Percentiles rank a stretch among this genome's conserved stretches.
Conservation (phyloP, 1,139 yeast genomes). For the Hyphopichia wangnamkhiaoensis region DNA sequence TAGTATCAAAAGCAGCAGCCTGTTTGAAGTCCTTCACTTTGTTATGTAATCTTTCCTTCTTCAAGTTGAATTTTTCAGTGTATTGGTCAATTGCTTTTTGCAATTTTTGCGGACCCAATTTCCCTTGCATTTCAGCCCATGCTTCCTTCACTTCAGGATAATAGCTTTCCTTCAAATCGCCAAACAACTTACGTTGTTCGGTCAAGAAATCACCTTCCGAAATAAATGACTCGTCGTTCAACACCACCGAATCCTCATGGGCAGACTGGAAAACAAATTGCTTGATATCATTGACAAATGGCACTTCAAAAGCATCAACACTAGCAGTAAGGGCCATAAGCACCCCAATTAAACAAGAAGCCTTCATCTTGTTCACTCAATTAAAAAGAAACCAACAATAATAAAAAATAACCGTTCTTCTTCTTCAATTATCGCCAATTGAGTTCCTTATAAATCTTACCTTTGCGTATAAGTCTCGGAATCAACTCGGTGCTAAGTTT, state of each 20-base stretch:
- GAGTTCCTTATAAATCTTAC: too few relatives aligned
- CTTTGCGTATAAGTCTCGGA: too few relatives aligned
- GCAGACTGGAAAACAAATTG: slow-evolving; percentile 7
- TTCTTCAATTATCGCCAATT: too few relatives aligned
- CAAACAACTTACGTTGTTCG: slow-evolving; percentile 9
- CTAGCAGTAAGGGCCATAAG: slow-evolving; percentile 6
- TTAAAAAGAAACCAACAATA: too few relatives aligned
- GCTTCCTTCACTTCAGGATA: slow-evolving; percentile 14
- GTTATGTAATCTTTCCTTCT: slow-evolving; percentile 13
- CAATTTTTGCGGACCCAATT: slow-evolving; percentile 18
- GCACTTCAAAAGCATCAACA: slow-evolving; percentile 6
- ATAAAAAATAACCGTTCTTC: too few relatives aligned
- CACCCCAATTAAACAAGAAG: slow-evolving; percentile 3
- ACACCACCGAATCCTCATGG: slow-evolving; percentile 1
- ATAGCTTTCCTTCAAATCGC: slow-evolving; percentile 6
- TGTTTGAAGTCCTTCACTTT: slow-evolving; percentile 8
- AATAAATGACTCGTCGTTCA: slow-evolving; percentile 3
- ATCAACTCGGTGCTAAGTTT: too few relatives aligned
- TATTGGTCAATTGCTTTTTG: slow-evolving; percentile 20
- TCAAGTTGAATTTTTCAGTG: slow-evolving; percentile 12
- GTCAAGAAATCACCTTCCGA: slow-evolving; percentile 7
- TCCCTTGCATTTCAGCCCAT: slow-evolving; percentile 27
- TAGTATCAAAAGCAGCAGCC: not conserved
- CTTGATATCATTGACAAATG: slow-evolving; percentile 8
- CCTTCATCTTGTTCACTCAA: slow-evolving; percentile 9